Evolutionary conservation across 1,284 basidiomycete species (phyloP), one percentile per base, ranked within the genome.

Genomic region (Acaromyces ingoldii): DNA sequence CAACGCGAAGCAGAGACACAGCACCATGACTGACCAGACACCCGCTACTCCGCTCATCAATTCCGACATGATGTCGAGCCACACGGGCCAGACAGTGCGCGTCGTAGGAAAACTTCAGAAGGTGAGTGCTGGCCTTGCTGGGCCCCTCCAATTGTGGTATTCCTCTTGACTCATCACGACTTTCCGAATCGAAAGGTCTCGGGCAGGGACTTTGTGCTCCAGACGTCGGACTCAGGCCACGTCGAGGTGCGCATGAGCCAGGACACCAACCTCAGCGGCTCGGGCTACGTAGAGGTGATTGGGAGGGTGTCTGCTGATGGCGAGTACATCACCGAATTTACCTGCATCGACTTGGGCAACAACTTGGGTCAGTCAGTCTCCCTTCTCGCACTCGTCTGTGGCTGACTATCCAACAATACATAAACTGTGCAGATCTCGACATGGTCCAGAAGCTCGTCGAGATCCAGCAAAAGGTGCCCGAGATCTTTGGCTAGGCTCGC

Each of bases 41-140:
- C n/a, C n/a, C n/a, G n/a, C n/a, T n/a, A 68, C 63, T 3, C 72
- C 70, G 1, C 48, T 71, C 29, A 60, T 67, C 60, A 74, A 72
- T 60, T 73, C 70, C 28, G 53, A 61, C 39, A 58, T 66, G 47
- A 53, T 74, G 19, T 34, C 55, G 4, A 49, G 51, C 22, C 58
- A 60, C 48, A 28, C 40, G 2, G 62, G 61, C 3, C 57, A 64
- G 37, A 67, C 63, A 17, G 69, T 71, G 4, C 62, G 69, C 22
- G 51, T 74, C 19, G 65, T 70, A 2, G 72, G 72, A 31, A 72
- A 67, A 36, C 61, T 74, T 2, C 42, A 53, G 42, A 62, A 56
- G 50, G 65, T 65, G 40, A 46, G 62, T 44, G 2, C 21, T 30
- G 24, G 13, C 43, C 13, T 9, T 41, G 39, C 17, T 41, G 17